A percentile compares a stretch with the other conserved stretches of the same genome.
phyloP scores from a whole-genome alignment of 2,329 filamentous ascomycete species.

The Fusarium sp. region DNA sequence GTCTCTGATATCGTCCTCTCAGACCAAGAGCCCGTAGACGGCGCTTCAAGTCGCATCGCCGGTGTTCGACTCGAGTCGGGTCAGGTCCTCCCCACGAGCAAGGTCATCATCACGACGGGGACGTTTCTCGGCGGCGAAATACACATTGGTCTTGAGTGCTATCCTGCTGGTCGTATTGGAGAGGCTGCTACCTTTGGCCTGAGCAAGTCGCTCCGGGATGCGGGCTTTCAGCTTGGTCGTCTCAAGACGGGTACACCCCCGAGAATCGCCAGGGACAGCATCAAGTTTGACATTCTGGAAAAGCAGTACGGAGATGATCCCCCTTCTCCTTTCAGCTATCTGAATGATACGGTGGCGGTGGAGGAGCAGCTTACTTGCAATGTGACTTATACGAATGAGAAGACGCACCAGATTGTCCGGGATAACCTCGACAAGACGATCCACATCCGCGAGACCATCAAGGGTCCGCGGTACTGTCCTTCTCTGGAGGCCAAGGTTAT shows the following conservation, averaged over 20 bases:
- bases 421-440: conserved; percentile 95
- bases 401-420: conserved; percentile 84
- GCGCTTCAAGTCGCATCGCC: conserved; percentile 76
- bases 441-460: conserved; percentile 94
- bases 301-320: conserved; percentile 85
- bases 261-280: conserved; percentile 81
- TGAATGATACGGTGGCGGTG: conserved; percentile 82
- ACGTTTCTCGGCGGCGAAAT: conserved; percentile 97
- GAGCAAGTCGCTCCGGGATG: conserved; percentile 88
- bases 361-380: conserved; percentile 86
- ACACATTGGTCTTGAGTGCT: conserved; percentile 88
- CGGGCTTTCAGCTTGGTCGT: conserved; percentile 88
- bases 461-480: conserved; percentile 93
- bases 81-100: conserved; percentile 80
- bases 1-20: conserved; percentile 87
- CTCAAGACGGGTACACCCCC: conserved; percentile 97
- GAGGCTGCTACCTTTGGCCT: conserved; percentile 93
- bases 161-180: conserved; percentile 89
- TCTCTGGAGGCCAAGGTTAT: conserved; percentile 95
- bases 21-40: conserved; percentile 51
- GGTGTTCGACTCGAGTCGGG: conserved; percentile 90
- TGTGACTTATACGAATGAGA: conserved; percentile 86
- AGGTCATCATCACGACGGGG: conserved; percentile 94
- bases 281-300: conserved; percentile 79
- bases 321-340: conserved; percentile 89